These are phyloP conservation scores for Phytophthora chlamydospora DNA, from an alignment of 352 stramenopile species.

Conservation along the genomic window DNA sequence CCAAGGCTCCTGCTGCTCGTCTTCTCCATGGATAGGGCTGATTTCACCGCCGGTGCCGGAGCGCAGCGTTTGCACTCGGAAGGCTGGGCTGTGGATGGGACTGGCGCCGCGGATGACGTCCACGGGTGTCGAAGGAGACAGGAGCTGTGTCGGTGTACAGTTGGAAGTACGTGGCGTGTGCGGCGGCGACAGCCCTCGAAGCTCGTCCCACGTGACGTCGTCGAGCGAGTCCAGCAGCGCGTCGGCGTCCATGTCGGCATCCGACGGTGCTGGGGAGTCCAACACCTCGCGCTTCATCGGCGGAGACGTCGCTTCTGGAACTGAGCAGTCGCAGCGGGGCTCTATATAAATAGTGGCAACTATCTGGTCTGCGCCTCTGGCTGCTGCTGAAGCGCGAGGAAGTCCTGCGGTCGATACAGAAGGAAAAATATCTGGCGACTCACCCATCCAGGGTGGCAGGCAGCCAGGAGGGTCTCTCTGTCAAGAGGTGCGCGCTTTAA, in stretches of 20 bases:
- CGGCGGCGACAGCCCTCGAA: constrained; percentile 5
- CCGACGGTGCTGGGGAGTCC: constrained; percentile 1
- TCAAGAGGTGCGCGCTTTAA: too few species aligned
- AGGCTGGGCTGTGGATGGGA: constrained; percentile 17
- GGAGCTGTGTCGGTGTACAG: background rate
- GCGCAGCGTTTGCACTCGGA: constrained; percentile 13
- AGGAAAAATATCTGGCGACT: constrained; percentile 3
- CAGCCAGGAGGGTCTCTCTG: too few species aligned
- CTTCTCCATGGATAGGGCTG: constrained; percentile 24
- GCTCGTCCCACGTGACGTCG: constrained; percentile 30
- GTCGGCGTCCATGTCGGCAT: constrained; percentile 7
- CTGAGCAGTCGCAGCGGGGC: too few species aligned
- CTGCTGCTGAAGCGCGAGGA: too few species aligned
- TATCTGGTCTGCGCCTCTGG: too few species aligned
- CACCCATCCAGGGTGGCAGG: background rate
- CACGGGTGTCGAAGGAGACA: background rate
- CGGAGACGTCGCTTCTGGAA: too few species aligned
- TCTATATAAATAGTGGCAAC: too few species aligned
- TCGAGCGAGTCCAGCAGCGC: constrained; percentile 19
- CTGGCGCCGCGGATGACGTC: constrained; percentile 22
- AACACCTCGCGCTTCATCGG: background rate
- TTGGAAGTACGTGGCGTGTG: background rate
- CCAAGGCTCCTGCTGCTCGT: constrained; percentile 8
- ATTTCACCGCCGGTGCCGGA: background rate
- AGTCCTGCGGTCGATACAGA: too few species aligned